Base-by-base conservation (phyloP, 225 moss, liverwort and hornwort species). In the Bryum argenteum region DNA sequence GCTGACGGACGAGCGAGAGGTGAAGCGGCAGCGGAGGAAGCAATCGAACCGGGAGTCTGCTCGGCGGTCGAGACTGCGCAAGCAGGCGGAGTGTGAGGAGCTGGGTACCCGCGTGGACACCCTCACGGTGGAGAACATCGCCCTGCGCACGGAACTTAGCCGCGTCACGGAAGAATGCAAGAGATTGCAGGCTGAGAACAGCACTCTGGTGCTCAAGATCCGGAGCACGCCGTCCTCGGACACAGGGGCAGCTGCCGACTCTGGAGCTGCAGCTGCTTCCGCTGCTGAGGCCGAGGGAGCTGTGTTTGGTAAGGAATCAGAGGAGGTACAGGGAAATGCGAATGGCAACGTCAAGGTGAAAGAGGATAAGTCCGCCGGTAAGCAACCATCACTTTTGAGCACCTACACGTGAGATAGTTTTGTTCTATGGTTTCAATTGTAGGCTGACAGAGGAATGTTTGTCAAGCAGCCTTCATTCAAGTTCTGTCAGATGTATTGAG, bases 11-110 rank as follows among this genome's bases (percentile, higher is more conserved):
- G 93, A 96, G 76, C 71, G 91, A 28, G 96, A 96, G 80, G 89
- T 96, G 69, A 96, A 96, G 73, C 78, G 96, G 21, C 96, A 93
- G 78, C 74, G 90, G 71, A 81, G 93, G 78, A 96, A 96, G 76
- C 96, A 96, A 39, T 93, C 96, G 10, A 96, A 96, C 70, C 85
- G 91, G 70, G 93, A 93, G 84, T 96, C 96, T 11, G 93, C 96
- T 1, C 75, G 93, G 54, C 87, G 93, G 20, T 96, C 96, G 5
- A 80, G 93, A 22, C 70, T 96, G 63, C 86, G 96, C 8, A 96
- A 96, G 75, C 87, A 90, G 84, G 93, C 91, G 22, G 96, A 96
- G 77, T 96, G 96, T 44, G 93, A 96, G 76, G 91, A 91, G 78
- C 77, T 96, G 1, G 93, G 90, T 1, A 91, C 85, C 13, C 79